Evolutionary conservation across 495 filamentous ascomycete genomes (phyloP).

Genomic region (Penicillium samsonianum): DNA sequence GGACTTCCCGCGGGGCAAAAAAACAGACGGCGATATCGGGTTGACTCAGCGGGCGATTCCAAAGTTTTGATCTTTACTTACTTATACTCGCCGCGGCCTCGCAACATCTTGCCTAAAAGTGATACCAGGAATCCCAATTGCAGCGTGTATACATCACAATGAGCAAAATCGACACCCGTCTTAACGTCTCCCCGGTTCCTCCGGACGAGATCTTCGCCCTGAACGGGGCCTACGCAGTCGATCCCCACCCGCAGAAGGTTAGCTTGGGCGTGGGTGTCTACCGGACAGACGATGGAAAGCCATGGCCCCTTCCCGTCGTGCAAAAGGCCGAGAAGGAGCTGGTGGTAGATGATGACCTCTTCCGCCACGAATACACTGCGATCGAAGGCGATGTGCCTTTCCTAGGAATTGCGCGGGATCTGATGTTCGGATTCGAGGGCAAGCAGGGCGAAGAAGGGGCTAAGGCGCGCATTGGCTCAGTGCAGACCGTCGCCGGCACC

Average conservation of each 20-base stretch:
- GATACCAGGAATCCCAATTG: conserved; percentile 7
- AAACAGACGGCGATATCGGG: conserved; percentile 30
- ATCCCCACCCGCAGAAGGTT: conserved; percentile 49
- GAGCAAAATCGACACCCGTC: conserved; percentile 35
- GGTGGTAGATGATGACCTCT: conserved; percentile 38
- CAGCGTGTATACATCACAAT: conserved; percentile 24
- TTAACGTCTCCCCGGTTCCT: conserved; percentile 41
- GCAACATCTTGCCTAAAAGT: conserved; percentile 7
- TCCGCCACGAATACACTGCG: conserved; percentile 51
- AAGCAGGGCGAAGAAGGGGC: conserved; percentile 29
- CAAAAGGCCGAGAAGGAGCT: conserved; percentile 46
- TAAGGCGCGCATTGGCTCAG: conserved; percentile 44
- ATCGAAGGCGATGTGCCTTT: conserved; percentile 50
- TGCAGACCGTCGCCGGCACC: conserved; percentile 88
- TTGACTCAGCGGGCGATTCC: conserved; percentile 30
- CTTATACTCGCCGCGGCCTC: conserved; percentile 13
- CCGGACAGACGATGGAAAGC: conserved; percentile 54
- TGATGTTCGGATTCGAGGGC: conserved; percentile 50
- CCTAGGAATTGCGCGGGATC: conserved; percentile 44
- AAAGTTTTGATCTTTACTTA: conserved; percentile 9
- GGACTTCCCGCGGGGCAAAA: conserved; percentile 31
- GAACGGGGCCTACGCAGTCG: conserved; percentile 44
- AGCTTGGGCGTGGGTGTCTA: conserved; percentile 52
- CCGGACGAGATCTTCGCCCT: conserved; percentile 53
- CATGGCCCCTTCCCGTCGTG: conserved; percentile 53